Percentiles rank a stretch among this genome's conserved stretches.
phyloP scores from a whole-genome alignment of 176 grass and related monocot species.

The Paspalum vaginatum region DNA sequence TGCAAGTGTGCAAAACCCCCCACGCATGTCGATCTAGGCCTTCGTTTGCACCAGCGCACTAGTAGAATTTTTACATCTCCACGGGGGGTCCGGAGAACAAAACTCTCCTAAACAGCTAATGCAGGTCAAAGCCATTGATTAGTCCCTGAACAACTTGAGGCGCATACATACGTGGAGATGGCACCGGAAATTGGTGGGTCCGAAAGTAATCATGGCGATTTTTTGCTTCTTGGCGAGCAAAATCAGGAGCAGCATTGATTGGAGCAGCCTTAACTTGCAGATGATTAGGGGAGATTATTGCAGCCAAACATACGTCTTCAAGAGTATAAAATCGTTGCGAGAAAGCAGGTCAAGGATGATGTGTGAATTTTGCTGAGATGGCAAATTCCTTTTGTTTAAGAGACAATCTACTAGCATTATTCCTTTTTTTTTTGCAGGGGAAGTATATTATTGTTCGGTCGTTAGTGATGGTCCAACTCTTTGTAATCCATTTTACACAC shows the following conservation, averaged over 20 bases:
- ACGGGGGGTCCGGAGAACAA: neutral
- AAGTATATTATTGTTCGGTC: no score
- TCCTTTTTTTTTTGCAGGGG: no score
- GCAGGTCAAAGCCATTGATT: neutral
- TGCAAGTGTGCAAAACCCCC: no score
- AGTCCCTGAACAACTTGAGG: neutral
- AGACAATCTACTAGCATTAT: no score
- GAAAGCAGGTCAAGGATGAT: neutral
- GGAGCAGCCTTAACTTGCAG: neutral
- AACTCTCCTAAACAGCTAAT: no score
- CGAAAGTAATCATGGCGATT: neutral
- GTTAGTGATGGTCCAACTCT: no score
- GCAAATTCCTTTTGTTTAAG: no score
- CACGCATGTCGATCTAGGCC: no score
- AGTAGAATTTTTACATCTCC: neutral
- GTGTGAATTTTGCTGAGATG: neutral
- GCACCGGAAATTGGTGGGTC: constrained; percentile 10
- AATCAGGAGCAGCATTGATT: neutral
- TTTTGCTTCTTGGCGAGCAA: neutral
- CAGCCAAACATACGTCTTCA: neutral
- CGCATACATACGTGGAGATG: constrained; percentile 21
- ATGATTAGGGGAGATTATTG: neutral
- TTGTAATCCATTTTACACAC: no score
- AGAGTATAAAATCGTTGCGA: neutral
- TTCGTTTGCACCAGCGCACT: neutral